These are phyloP conservation scores for Epichloe baconii DNA, from an alignment of 2,329 filamentous ascomycete species.

Conservation along the genomic window DNA sequence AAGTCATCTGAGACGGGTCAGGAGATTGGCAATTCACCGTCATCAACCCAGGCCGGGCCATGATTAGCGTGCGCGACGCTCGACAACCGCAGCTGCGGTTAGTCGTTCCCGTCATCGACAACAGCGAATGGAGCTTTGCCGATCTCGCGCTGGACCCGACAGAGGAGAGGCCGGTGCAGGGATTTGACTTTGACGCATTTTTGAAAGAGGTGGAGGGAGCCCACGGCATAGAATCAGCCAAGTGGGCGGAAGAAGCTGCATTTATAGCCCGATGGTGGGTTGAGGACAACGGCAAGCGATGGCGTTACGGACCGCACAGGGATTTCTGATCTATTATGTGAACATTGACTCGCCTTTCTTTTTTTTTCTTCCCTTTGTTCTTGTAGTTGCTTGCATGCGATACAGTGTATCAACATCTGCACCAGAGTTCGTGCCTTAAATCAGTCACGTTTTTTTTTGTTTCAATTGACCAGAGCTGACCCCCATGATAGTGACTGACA, in stretches of 20 bases:
- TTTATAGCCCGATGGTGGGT: constrained; percentile 22
- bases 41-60: constrained; percentile 20
- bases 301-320: constrained; percentile 14
- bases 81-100: constrained; percentile 17
- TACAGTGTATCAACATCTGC: too few relatives aligned
- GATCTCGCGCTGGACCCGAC: constrained; percentile 15
- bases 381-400: too few relatives aligned
- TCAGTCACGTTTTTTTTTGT: too few relatives aligned
- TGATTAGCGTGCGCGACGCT: constrained; percentile 20
- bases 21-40: constrained; percentile 22
- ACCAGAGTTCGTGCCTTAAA: too few relatives aligned
- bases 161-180: constrained; percentile 13
- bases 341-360: not conserved
- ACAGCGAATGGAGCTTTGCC: constrained; percentile 20
- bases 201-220: constrained; percentile 9
- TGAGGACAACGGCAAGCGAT: constrained; percentile 22
- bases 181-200: constrained; percentile 14
- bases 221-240: constrained; percentile 14
- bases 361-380: too few relatives aligned
- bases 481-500: too few relatives aligned
- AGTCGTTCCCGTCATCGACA: constrained; percentile 19
- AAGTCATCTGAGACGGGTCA: constrained; percentile 9
- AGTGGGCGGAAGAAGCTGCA: constrained; percentile 21
- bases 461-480: too few relatives aligned
- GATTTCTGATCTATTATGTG: constrained; percentile 17